Conservation (phyloP, 129 eudicot species). For the Saposhnikovia divaricata region DNA sequence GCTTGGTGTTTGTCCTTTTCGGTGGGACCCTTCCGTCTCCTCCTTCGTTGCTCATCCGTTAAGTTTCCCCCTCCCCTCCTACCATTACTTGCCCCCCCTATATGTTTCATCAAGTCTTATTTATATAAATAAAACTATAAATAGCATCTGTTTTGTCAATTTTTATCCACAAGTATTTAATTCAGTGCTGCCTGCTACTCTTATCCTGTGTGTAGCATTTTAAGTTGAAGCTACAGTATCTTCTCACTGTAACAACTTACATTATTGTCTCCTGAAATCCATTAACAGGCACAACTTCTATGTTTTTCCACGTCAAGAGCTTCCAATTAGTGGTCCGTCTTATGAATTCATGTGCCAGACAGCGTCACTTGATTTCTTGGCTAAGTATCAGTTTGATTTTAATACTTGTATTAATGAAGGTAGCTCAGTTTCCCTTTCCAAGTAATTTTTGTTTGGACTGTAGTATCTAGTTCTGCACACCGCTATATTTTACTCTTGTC, state of each 20-base stretch:
- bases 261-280: neutral
- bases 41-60: constrained; percentile 84
- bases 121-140: no score
- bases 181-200: no score
- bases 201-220: neutral
- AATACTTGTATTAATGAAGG: constrained; percentile 76
- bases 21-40: constrained; percentile 47
- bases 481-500: neutral
- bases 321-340: constrained; percentile 37
- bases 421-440: constrained; percentile 11
- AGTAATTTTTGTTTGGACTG: neutral
- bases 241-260: neutral
- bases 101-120: no score
- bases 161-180: neutral
- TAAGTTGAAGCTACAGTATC: no score
- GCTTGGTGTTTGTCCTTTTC: constrained; percentile 94
- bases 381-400: constrained; percentile 87
- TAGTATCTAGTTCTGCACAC: neutral
- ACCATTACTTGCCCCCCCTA: no score
- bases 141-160: neutral
- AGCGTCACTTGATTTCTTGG: constrained; percentile 82
- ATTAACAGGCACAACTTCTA: constrained; percentile 73
- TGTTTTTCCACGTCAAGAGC: constrained; percentile 83
- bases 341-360: constrained; percentile 88
- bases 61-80: constrained; percentile 18